Evolutionary conservation across 345 rosid genomes (phyloP).

Genomic region (Fremontodendron californicum): DNA sequence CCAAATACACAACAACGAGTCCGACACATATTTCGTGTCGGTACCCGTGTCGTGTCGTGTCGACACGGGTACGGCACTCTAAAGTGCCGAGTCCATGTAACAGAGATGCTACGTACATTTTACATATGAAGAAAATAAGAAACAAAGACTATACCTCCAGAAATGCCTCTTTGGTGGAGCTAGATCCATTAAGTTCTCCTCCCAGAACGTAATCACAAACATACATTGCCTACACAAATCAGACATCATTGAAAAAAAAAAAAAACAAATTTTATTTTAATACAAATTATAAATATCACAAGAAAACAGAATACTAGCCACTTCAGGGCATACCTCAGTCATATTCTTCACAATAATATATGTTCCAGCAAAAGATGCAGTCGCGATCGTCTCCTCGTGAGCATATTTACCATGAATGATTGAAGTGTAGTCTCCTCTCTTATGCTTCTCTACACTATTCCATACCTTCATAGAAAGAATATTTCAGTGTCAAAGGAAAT

Average conservation of each 20-base stretch:
- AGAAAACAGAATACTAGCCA: background rate
- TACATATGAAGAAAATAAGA: background rate
- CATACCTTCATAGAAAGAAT: conserved; percentile 54
- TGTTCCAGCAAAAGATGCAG: conserved; percentile 87
- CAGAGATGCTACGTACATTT: too few species aligned
- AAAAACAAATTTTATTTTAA: background rate
- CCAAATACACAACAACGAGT: too few species aligned
- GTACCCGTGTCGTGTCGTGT: too few species aligned
- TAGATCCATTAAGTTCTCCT: conserved; percentile 75
- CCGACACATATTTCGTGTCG: too few species aligned
- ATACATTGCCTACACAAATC: conserved; percentile 57
- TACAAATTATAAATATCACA: too few species aligned
- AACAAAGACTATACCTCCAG: conserved; percentile 50
- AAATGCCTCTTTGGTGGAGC: conserved; percentile 87
- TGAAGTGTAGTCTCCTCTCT: conserved; percentile 84
- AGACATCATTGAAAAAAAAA: background rate
- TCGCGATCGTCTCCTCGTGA: conserved; percentile 91
- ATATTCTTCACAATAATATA: conserved; percentile 76
- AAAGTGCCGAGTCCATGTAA: too few species aligned
- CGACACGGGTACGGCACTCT: too few species aligned
- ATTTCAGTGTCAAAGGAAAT: background rate
- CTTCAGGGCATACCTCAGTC: conserved; percentile 53
- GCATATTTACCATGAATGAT: conserved; percentile 87
- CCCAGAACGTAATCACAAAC: conserved; percentile 96
- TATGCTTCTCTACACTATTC: conserved; percentile 90